Percentiles rank a stretch among this genome's conserved stretches.
phyloP scores from a whole-genome alignment of 2,329 filamentous ascomycete species.

The Dactylellina cionopaga region DNA sequence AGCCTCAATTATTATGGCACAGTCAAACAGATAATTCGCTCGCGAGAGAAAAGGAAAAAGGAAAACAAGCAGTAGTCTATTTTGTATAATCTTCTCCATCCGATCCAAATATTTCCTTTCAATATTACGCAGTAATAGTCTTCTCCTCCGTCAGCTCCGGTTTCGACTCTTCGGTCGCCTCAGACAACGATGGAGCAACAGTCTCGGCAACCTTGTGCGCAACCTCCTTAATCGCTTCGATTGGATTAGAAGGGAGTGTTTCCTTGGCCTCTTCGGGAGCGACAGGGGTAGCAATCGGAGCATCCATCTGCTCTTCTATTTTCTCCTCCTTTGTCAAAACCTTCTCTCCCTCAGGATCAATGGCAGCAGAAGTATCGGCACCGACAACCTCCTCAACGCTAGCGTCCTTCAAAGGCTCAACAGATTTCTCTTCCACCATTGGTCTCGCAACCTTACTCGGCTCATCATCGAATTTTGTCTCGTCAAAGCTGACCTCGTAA shows the following conservation, averaged over 20 bases:
- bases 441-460: conserved; percentile 47
- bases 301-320: conserved; percentile 6
- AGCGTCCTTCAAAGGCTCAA: conserved; percentile 9
- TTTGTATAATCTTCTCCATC: not conserved
- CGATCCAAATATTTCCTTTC: not conserved
- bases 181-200: conserved; percentile 10
- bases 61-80: conserved; percentile 24
- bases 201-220: conserved; percentile 25
- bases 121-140: conserved; percentile 22
- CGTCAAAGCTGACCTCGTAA: conserved; percentile 50
- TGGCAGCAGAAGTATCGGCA: conserved; percentile 7
- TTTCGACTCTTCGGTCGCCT: conserved; percentile 31
- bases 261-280: conserved; percentile 13
- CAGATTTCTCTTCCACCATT: conserved; percentile 21
- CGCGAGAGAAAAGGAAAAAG: too few species aligned
- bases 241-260: not conserved
- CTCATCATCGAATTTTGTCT: conserved; percentile 51
- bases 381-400: conserved; percentile 8
- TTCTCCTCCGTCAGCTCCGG: conserved; percentile 38
- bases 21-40: not conserved
- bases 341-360: conserved; percentile 2
- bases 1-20: too few species aligned
- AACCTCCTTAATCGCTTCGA: conserved; percentile 29
- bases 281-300: not conserved
- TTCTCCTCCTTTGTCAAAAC: not conserved